phyloP scores from a whole-genome alignment of 148 eudicot species.

The Chenopodium album region DNA sequence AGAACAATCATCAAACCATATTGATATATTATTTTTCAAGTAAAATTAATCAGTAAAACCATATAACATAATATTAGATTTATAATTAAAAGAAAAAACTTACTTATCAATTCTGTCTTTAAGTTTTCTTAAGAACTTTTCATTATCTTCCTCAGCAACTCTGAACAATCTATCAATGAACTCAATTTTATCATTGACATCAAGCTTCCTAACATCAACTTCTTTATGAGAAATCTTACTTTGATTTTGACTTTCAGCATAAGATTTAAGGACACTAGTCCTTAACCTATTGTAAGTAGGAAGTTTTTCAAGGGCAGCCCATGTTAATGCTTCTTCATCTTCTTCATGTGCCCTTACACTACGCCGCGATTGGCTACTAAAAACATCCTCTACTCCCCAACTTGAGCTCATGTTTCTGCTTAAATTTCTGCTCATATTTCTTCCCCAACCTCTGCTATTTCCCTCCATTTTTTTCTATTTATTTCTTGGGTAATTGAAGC shows the following conservation, averaged over 20 bases:
- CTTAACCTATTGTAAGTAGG: constrained; percentile 84
- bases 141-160: constrained; percentile 93
- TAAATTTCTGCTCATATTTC: constrained; percentile 41
- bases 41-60: too few species aligned
- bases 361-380: constrained; percentile 35
- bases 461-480: neutral
- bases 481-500: neutral
- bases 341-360: constrained; percentile 60
- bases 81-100: constrained; percentile 15
- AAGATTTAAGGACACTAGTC: constrained; percentile 68
- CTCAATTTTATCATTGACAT: constrained; percentile 46
- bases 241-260: constrained; percentile 29
- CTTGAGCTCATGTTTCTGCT: constrained; percentile 46
- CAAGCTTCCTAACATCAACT: constrained; percentile 80
- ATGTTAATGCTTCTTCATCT: constrained; percentile 83
- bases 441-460: constrained; percentile 34
- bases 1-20: too few species aligned
- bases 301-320: constrained; percentile 91
- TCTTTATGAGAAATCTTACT: constrained; percentile 45
- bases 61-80: too few species aligned
- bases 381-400: constrained; percentile 61
- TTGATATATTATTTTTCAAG: too few species aligned
- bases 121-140: constrained; percentile 70
- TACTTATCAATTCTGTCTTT: constrained; percentile 78
- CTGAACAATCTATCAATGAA: constrained; percentile 74